Conservation (phyloP, 768 basidiomycete species). For the Lactifluus volemus region DNA sequence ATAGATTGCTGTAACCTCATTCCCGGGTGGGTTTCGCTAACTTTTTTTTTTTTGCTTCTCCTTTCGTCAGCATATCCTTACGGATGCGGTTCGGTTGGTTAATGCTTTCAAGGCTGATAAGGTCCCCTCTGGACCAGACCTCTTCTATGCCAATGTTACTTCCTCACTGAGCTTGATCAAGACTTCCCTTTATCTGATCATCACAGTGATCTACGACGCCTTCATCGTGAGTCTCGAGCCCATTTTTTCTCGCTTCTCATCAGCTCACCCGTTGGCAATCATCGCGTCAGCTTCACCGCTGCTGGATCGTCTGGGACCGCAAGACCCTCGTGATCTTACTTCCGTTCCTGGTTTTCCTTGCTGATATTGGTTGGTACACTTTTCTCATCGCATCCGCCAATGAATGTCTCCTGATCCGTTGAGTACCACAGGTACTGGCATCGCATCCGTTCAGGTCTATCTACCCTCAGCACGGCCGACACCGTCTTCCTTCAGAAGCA, state of each 20-base stretch:
- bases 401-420: neutral
- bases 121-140: constrained; percentile 13
- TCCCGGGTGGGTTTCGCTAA: neutral
- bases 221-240: constrained; percentile 22
- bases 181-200: constrained; percentile 21
- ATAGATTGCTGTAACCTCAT: neutral
- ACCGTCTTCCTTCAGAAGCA: constrained; percentile 21
- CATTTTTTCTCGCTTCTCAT: neutral
- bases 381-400: neutral
- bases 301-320: constrained; percentile 24
- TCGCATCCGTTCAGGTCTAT: constrained; percentile 21
- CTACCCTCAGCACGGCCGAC: constrained; percentile 19
- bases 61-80: constrained; percentile 20
- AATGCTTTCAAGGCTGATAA: constrained; percentile 21
- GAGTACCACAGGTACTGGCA: constrained; percentile 14
- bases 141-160: constrained; percentile 21
- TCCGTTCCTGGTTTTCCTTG: constrained; percentile 23
- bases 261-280: neutral
- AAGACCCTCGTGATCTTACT: constrained; percentile 15
- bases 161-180: constrained; percentile 23
- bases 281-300: constrained; percentile 21
- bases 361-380: constrained; percentile 23
- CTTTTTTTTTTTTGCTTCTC: too few species aligned
- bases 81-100: constrained; percentile 23
- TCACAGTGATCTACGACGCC: constrained; percentile 24